These are phyloP conservation scores for Malus asiatica DNA, from an alignment of 306 rosid species.

Conservation along the genomic window DNA sequence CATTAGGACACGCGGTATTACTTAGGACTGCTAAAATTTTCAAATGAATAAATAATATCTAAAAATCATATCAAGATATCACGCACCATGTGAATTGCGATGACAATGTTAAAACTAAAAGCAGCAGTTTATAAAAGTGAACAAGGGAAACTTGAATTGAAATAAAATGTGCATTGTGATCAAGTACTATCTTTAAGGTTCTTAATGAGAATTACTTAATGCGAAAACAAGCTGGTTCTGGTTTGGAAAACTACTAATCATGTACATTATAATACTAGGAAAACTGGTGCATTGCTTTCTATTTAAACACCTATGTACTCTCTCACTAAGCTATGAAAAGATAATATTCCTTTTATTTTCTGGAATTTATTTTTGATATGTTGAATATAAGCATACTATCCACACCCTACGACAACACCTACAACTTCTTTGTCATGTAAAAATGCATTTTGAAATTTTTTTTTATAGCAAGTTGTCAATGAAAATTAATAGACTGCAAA, in stretches of 20 bases:
- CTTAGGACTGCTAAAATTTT: background rate
- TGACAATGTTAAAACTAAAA: background rate
- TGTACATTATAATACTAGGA: background rate
- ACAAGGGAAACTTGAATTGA: background rate
- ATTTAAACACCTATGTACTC: background rate
- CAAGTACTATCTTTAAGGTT: background rate
- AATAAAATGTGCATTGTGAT: background rate
- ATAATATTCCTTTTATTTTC: background rate
- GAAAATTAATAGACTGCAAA: background rate
- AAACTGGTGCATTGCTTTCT: background rate
- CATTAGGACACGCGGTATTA: background rate
- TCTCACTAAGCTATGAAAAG: background rate
- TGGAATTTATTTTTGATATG: background rate
- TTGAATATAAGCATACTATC: background rate
- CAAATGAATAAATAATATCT: background rate
- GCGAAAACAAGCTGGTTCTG: background rate
- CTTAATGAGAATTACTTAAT: background rate
- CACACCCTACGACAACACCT: background rate
- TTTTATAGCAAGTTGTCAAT: background rate
- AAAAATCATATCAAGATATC: background rate
- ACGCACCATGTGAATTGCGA: background rate
- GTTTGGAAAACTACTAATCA: background rate
- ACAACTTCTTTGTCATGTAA: background rate
- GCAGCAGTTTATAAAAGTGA: background rate
- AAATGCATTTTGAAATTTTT: background rate